Evolutionary conservation across 169 alveolate species (phyloP), one percentile per base, ranked within the genome.

Genomic region (Plasmodium gonderi): DNA sequence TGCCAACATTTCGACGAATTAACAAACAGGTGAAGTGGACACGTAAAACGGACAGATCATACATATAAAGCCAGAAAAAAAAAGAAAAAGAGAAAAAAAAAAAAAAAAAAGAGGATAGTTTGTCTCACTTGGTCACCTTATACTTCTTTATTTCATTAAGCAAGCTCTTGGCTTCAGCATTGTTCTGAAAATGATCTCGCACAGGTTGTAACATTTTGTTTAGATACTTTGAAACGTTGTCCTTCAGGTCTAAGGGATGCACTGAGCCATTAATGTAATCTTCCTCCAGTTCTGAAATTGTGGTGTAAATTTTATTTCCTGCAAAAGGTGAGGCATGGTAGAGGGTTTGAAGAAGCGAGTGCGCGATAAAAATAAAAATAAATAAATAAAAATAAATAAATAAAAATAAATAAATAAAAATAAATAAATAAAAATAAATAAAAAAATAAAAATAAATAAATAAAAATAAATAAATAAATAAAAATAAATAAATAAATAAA

Each of bases 241-340:
- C 96, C 93, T 99, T 99, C 14, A 99, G 78, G 95, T 99, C 99
- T 0, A 98, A 99, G 1, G 99, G 99, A 85, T 98, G 99, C 12
- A 99, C 92, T 8, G 80, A 83, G 5, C 99, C 99, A 23, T 85
- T 90, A 0, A 89, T 93, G 94, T 96, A 99, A 78, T 97, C 98
- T 26, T 96, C 92, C 83, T 97, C 98, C 78, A 99, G 92, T 72
- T 98, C 98, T 80, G 97, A 98, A 47, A 94, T 96, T 0, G 97
- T 91, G 26, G 91, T 68, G 90, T 96, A 98, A n/a, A 85, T 79
- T 5, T 95, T 95, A 82, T 96, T 92, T 12, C 99, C 99, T 82
- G 96, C 95, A 38, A 79, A 54, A 38, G n/a, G 29, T 7, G n/a
- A 31, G 14, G 74, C 51, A 40, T 51, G 14, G 72, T 14, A 26